A percentile compares a stretch with the other conserved stretches of the same genome.
phyloP scores from a whole-genome alignment of 805 yeast genomes.

The Yamadazyma philogaea region DNA sequence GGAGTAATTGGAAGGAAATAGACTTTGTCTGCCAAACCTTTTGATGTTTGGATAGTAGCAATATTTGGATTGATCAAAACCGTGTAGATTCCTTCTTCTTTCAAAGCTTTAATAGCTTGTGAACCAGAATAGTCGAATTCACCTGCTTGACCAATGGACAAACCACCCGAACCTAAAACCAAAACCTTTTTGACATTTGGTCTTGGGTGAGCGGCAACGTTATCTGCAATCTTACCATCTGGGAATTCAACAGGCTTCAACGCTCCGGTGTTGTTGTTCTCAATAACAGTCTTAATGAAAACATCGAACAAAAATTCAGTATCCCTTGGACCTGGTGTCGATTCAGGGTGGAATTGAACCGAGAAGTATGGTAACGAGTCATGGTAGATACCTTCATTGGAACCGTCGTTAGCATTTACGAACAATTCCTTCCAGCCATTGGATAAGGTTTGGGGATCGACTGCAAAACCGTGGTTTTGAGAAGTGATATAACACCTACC shows the following conservation, averaged over 20 bases:
- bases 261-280: conserved; percentile 54
- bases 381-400: conserved; percentile 98
- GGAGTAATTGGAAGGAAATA: conserved; percentile 96
- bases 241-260: conserved; percentile 83
- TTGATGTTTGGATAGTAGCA: conserved; percentile 96
- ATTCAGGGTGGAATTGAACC: conserved; percentile 98
- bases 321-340: conserved; percentile 99
- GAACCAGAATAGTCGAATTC: conserved; percentile 97
- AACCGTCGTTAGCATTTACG: conserved; percentile 93
- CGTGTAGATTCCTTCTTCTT: conserved; percentile 94
- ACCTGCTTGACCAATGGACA: conserved; percentile 97
- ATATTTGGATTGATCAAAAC: conserved; percentile 92
- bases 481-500: conserved; percentile 98
- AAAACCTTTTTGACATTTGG: conserved; percentile 86
- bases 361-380: conserved; percentile 86
- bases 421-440: conserved; percentile 91
- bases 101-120: conserved; percentile 93
- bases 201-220: conserved; percentile 71
- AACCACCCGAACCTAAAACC: conserved; percentile 95
- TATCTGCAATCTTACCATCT: conserved; percentile 77
- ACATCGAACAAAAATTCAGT: conserved; percentile 96
- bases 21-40: conserved; percentile 90
- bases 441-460: conserved; percentile 72
- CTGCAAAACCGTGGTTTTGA: conserved; percentile 98
- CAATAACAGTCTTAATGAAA: conserved; percentile 77